phyloP scores from a whole-genome alignment of 257 asterid genomes.

The Solanum sejunctum region DNA sequence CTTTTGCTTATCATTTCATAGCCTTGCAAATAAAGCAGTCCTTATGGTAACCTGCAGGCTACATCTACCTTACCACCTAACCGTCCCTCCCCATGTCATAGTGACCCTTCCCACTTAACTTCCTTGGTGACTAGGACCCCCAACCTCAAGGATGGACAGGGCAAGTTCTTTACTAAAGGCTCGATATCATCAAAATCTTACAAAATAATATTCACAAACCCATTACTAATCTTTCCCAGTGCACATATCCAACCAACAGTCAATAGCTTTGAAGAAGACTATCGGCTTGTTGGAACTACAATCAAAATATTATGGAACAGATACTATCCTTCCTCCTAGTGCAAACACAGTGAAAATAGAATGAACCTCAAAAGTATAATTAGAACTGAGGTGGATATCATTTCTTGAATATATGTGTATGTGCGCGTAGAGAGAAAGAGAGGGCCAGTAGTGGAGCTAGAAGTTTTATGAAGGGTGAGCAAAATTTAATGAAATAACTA shows the following conservation, averaged over 20 bases:
- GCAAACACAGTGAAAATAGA: background rate
- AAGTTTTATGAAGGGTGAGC: background rate
- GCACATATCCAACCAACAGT: background rate
- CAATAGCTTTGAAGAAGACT: background rate
- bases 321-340: background rate
- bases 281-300: background rate
- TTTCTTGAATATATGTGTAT: background rate
- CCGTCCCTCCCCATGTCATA: background rate
- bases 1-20: background rate
- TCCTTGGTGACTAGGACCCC: background rate
- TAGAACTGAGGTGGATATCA: background rate
- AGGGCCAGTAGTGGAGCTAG: background rate
- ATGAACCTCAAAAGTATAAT: background rate
- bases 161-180: background rate
- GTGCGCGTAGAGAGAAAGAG: background rate
- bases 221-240: background rate
- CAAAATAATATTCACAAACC: background rate
- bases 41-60: background rate
- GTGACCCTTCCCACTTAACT: background rate
- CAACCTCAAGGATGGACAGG: background rate
- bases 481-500: no score
- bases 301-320: background rate
- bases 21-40: background rate
- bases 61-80: background rate
- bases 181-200: background rate